Evolutionary conservation across 2,329 filamentous ascomycete species (phyloP), one percentile per base, ranked within the genome.

Genomic region (Arthrobotrys sphaeroides): DNA sequence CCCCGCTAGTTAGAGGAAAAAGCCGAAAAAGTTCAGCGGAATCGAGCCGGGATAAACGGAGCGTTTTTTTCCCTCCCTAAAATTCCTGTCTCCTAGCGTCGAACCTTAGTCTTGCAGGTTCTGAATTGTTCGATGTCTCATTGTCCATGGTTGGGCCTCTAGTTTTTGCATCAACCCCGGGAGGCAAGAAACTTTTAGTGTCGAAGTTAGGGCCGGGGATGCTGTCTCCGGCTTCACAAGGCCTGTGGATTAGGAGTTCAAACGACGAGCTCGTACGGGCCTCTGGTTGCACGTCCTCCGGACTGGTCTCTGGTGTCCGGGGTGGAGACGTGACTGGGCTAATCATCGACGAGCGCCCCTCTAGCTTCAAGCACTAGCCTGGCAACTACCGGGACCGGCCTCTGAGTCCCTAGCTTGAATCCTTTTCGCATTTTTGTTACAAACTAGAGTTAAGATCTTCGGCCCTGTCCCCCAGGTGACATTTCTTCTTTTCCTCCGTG

Each of bases 11-110:
- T 45, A 13, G 28, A 38, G 31, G 51, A 22, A 68, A 38, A 49
- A 55, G 22, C 55, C 55, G 42, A 31, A 67, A 66, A 36, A 33
- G 42, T 62, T 53, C 55, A 53, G 45, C 70, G 70, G 55, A 68
- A 57, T 74, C 51, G 62, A 31, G 53, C 55, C 70, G 70, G 69
- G 61, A 73, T 61, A 45, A 61, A 68, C 70, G 70, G 70, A 67
- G 62, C 70, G 69, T 73, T 74, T 74, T 73, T 47, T 73, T 62
- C n/a, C 51, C 40, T 42, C 40, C 62, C 18, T 59, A 49, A 49
- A 24, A 42, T 69, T 47, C 55, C 66, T 62, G 60, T 22, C 28
- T 43, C 43, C 55, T 62, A 70, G 66, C 66, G 66, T 18, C 40
- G 55, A 62, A 70, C 55, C 31, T 12, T 26, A 59, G 13, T 43